phyloP scores from a whole-genome alignment of 2,329 filamentous ascomycete genomes.

The Colletotrichum plurivorum region DNA sequence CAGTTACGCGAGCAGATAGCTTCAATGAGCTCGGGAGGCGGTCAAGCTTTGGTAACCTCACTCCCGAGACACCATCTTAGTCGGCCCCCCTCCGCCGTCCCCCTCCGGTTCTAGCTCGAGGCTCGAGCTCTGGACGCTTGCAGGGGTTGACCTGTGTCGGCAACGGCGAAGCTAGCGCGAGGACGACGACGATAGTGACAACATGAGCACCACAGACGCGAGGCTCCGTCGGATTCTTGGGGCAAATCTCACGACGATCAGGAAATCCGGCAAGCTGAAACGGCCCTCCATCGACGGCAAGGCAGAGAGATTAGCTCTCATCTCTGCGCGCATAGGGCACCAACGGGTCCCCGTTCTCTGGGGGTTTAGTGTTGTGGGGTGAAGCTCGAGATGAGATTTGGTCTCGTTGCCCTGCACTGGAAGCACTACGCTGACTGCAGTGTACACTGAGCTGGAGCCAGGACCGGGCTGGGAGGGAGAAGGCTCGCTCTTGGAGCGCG shows the following conservation, averaged over 20 bases:
- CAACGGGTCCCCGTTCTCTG: background rate
- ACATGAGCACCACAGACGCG: background rate
- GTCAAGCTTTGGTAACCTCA: background rate
- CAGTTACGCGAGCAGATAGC: too few relatives aligned
- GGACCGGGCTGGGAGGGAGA: too few relatives aligned
- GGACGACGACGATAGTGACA: background rate
- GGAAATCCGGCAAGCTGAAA: background rate
- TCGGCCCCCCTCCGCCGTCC: background rate
- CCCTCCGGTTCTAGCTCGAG: background rate
- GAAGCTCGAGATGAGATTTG: slow-evolving; percentile 16
- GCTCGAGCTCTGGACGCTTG: background rate
- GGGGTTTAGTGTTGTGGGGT: slow-evolving; percentile 29
- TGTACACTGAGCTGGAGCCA: too few relatives aligned
- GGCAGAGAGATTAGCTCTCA: background rate
- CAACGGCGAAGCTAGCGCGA: background rate
- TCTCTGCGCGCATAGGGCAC: background rate
- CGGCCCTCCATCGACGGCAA: background rate
- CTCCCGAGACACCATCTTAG: too few relatives aligned
- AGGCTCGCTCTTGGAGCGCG: background rate
- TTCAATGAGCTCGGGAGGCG: background rate
- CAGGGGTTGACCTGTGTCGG: background rate
- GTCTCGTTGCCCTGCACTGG: background rate
- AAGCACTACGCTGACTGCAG: too few relatives aligned
- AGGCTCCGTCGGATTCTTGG: slow-evolving; percentile 4
- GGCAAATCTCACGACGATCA: background rate